phyloP scores from a whole-genome alignment of 352 stramenopile genomes.

The Phytopythium vexans region DNA sequence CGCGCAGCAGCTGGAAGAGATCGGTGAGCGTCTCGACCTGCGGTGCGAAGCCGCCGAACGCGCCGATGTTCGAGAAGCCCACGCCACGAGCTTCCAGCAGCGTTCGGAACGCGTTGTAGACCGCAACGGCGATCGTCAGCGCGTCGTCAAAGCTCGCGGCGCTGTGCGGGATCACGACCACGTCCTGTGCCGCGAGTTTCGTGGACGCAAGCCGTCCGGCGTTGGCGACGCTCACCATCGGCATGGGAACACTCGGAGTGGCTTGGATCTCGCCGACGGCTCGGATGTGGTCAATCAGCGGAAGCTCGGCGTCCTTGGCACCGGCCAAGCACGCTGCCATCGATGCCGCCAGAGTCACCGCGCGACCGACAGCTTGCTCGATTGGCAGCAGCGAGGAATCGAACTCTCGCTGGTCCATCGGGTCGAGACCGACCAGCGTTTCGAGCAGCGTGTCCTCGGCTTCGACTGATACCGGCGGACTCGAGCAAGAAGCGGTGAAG shows the following conservation, averaged over 20 bases:
- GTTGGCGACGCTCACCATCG: slow-evolving; percentile 72
- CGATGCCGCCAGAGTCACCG: slow-evolving; percentile 57
- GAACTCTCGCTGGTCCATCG: slow-evolving; percentile 41
- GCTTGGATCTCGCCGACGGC: slow-evolving; percentile 35
- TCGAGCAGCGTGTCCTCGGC: slow-evolving; percentile 30
- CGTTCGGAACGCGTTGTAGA: slow-evolving; percentile 30
- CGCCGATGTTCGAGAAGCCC: slow-evolving; percentile 55
- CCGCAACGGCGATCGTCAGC: slow-evolving; percentile 50
- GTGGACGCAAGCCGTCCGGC: slow-evolving; percentile 57
- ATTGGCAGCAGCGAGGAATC: slow-evolving; percentile 34
- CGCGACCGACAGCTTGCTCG: slow-evolving; percentile 45
- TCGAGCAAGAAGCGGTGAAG: slow-evolving; percentile 48
- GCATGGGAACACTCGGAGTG: slow-evolving; percentile 56
- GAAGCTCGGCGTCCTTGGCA: slow-evolving; percentile 50
- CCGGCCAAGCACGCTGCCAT: slow-evolving; percentile 61
- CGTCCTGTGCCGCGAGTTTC: slow-evolving; percentile 67
- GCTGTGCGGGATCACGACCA: slow-evolving; percentile 51
- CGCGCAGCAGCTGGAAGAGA: slow-evolving; percentile 52
- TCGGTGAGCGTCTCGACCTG: slow-evolving; percentile 59
- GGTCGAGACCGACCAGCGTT: slow-evolving; percentile 37
- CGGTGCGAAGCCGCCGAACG: slow-evolving; percentile 58
- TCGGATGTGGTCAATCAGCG: slow-evolving; percentile 55
- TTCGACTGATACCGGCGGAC: not conserved
- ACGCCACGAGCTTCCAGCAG: slow-evolving; percentile 51
- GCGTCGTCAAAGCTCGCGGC: slow-evolving; percentile 58